These are phyloP conservation scores for Aspergillus viridinutans DNA, from an alignment of 2,329 filamentous ascomycete species.

Conservation along the genomic window DNA sequence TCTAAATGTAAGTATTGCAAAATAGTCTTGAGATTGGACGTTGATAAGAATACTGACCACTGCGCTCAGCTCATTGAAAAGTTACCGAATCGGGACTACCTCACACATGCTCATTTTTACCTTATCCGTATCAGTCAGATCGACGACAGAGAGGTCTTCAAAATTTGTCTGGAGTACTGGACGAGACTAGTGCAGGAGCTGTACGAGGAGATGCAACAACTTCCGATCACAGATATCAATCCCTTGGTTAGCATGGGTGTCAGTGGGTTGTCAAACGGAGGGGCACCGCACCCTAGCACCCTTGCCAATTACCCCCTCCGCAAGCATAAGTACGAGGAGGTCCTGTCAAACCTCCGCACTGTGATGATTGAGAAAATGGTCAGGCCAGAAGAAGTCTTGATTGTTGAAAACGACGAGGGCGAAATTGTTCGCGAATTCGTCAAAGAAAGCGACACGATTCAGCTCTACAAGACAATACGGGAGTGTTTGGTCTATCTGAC, in stretches of 20 bases:
- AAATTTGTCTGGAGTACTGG: conserved; percentile 99
- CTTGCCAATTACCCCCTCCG: conserved; percentile 86
- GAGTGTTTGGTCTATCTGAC: conserved; percentile 97
- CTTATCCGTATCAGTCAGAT: conserved; percentile 98
- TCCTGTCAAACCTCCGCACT: conserved; percentile 86
- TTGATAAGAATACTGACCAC: conserved; percentile 12
- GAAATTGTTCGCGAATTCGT: conserved; percentile 99
- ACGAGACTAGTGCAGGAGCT: conserved; percentile 96
- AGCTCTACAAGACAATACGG: conserved; percentile 97
- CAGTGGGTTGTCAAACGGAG: conserved; percentile 67
- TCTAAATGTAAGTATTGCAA: conserved; percentile 58
- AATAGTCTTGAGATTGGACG: neutral
- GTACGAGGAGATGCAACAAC: conserved; percentile 97
- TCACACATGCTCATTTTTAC: conserved; percentile 96
- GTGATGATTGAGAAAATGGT: conserved; percentile 99
- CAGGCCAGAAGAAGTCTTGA: conserved; percentile 90
- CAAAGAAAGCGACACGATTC: conserved; percentile 98
- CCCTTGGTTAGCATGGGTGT: conserved; percentile 77
- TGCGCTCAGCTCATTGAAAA: conserved; percentile 76
- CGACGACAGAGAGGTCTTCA: conserved; percentile 98
- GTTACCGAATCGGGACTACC: conserved; percentile 88
- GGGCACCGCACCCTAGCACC: conserved; percentile 78
- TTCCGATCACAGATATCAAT: conserved; percentile 90
- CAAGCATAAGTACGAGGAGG: conserved; percentile 96
- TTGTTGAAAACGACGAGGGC: conserved; percentile 99